Percentiles rank a stretch among this genome's conserved stretches.
Evolutionary conservation across 2,329 filamentous ascomycete genomes (phyloP).

Genomic region (Dryadomyces quercivorus): DNA sequence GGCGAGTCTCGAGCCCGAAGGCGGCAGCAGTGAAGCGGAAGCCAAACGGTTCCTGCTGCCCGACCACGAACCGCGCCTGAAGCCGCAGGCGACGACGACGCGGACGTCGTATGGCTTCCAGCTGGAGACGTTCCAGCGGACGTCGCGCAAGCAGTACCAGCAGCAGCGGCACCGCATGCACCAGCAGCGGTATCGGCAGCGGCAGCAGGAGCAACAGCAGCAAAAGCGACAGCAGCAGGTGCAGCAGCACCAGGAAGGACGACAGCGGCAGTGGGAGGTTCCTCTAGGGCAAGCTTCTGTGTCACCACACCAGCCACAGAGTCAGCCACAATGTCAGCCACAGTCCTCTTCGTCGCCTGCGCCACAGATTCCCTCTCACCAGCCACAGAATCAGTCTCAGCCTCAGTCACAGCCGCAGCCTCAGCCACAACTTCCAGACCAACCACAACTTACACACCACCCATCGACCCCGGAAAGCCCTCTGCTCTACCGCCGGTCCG

Average conservation of each 20-base stretch:
- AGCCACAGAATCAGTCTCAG: background rate
- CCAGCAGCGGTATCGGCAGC: background rate
- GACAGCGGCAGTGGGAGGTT: background rate
- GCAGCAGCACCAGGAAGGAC: background rate
- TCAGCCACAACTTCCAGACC: background rate
- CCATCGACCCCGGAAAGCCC: background rate
- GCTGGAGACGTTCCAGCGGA: background rate
- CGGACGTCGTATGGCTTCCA: conserved; percentile 1
- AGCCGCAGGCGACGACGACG: background rate
- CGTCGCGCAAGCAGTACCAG: conserved; percentile 1
- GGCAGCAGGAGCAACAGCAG: conserved; percentile 1
- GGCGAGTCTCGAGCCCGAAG: background rate
- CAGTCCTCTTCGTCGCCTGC: background rate
- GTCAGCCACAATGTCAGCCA: background rate
- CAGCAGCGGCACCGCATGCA: conserved; percentile 1
- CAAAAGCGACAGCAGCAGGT: background rate
- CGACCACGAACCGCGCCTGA: background rate
- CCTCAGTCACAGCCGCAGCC: background rate
- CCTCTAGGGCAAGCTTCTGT: no score
- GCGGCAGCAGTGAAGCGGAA: background rate
- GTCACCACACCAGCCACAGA: no score
- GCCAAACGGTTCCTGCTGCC: background rate
- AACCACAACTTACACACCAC: background rate
- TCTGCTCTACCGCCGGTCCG: background rate
- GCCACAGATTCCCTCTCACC: no score